Conservation (phyloP, 306 rosid species). For the Benincasa hispida region DNA sequence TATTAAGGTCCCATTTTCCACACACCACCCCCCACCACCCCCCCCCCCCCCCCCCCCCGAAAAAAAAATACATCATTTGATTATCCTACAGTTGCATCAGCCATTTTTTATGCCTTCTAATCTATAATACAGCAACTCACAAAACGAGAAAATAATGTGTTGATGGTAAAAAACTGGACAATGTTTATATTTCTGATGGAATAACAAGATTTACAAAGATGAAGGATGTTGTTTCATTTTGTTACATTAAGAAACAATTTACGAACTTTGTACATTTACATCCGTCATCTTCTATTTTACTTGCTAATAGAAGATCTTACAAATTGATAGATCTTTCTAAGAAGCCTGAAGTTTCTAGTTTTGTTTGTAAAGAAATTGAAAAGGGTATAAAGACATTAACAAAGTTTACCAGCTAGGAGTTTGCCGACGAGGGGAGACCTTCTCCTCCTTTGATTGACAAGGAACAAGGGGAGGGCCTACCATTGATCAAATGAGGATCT, state of each 20-base stretch:
- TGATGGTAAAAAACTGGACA: not conserved
- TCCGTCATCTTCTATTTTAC: slow-evolving; percentile 11
- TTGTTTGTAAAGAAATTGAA: slow-evolving; percentile 5
- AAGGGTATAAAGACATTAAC: slow-evolving; percentile 1
- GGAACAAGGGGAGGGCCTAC: slow-evolving; percentile 26
- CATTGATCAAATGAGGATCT: slow-evolving; percentile 23
- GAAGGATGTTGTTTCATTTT: slow-evolving; percentile 3
- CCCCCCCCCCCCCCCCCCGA: too few relatives aligned
- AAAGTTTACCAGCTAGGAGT: slow-evolving; percentile 17
- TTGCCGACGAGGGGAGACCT: slow-evolving; percentile 19
- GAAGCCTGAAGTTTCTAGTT: slow-evolving; percentile 6
- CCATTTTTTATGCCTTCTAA: not conserved
- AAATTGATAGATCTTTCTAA: slow-evolving; percentile 10
- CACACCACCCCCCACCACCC: too few relatives aligned
- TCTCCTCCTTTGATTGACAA: slow-evolving; percentile 57
- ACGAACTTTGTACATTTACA: slow-evolving; percentile 8
- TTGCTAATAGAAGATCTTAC: slow-evolving; percentile 10
- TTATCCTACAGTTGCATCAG: not conserved
- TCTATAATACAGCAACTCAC: not conserved
- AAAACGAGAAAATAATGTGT: not conserved
- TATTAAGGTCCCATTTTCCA: too few relatives aligned
- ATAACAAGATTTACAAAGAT: slow-evolving; percentile 4
- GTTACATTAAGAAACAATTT: slow-evolving; percentile 6
- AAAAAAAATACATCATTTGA: too few relatives aligned
- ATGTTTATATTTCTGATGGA: not conserved